A percentile compares a stretch with the other conserved stretches of the same genome.
phyloP scores from a whole-genome alignment of 306 rosid genomes.

The Luffa acutangula region DNA sequence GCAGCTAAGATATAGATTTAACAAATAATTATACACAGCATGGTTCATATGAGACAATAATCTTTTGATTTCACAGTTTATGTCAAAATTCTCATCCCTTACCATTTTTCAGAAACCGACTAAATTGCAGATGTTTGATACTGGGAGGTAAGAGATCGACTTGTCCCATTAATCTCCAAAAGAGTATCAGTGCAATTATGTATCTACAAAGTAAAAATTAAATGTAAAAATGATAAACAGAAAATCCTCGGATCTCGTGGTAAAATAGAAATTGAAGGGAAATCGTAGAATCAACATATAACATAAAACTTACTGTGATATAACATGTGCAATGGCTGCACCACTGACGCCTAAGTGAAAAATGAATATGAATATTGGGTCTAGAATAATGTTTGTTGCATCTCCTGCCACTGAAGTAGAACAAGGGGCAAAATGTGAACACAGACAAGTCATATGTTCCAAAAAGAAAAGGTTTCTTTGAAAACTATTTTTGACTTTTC shows the following conservation, averaged over 20 bases:
- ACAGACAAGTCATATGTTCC: not conserved
- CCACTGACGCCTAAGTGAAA: constrained; percentile 64
- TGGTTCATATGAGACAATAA: not conserved
- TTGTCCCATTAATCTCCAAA: constrained; percentile 54
- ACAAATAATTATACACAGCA: not conserved
- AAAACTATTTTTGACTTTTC: not conserved
- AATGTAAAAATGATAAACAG: not conserved
- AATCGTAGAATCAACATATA: not conserved
- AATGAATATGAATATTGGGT: constrained; percentile 64
- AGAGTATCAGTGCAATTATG: constrained; percentile 53
- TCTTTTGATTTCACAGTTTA: not conserved
- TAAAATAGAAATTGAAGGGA: not conserved
- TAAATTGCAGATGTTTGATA: constrained; percentile 55
- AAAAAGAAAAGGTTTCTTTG: not conserved
- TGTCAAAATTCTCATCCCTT: not conserved
- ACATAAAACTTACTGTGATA: constrained; percentile 68
- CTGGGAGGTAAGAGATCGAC: constrained; percentile 71
- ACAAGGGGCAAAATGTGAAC: constrained; percentile 12
- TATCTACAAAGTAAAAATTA: constrained; percentile 34
- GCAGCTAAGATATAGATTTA: not conserved
- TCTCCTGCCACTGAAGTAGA: constrained; percentile 72
- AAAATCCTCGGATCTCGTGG: not conserved
- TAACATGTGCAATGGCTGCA: constrained; percentile 94
- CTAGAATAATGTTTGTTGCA: constrained; percentile 69
- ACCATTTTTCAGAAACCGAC: constrained; percentile 72